Base-by-base conservation (phyloP, 495 filamentous ascomycete genomes). In the Ascodesmis nigricans region DNA sequence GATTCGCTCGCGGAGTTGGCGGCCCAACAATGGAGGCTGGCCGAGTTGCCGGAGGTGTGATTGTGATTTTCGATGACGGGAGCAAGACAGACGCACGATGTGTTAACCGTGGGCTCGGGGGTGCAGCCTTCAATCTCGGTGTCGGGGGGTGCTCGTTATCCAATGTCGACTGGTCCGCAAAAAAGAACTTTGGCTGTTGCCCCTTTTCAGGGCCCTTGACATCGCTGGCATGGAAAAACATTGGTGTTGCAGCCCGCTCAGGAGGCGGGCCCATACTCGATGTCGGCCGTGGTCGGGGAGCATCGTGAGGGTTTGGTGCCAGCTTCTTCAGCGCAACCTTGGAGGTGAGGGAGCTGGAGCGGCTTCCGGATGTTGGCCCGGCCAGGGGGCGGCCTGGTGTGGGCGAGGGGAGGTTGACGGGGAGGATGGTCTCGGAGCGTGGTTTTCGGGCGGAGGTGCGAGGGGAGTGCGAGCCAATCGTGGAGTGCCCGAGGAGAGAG, bases 151-250 rank as follows among this genome's bases (percentile, higher is more conserved):
- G 33, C 21, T 11, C 33, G 16, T 8, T 4, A 4, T 6, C 4
- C 30, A 31, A 18, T 31, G n/a, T 31, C n/a, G 16, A 16, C 11
- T 31, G 10, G 10, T 31, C 11, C 16, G 9, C 10, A 10, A 7
- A 16, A 31, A 31, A 10, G 9, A 18, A 39, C 33, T 14, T 33
- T 8, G 46, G 23, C 25, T 41, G 39, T 19, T 30, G 27, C n/a
- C 36, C 11, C 15, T 40, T 37, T 26, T 39, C 49, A 11, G 38
- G 39, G 26, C 32, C 17, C 9, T 30, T 10, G 37, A 14, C 41
- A 21, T 50, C 41, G 18, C 35, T 38, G 11, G 38, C 47, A 15
- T 48, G 47, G 17, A 50, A 50, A 26, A 50, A 50, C 38, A 44
- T 49, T 4, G 46, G 36, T 15, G 31, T 36, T 9, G 42, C n/a